Base-by-base conservation (phyloP, 345 rosid genomes). In the Euphorbia pulcherrima region DNA sequence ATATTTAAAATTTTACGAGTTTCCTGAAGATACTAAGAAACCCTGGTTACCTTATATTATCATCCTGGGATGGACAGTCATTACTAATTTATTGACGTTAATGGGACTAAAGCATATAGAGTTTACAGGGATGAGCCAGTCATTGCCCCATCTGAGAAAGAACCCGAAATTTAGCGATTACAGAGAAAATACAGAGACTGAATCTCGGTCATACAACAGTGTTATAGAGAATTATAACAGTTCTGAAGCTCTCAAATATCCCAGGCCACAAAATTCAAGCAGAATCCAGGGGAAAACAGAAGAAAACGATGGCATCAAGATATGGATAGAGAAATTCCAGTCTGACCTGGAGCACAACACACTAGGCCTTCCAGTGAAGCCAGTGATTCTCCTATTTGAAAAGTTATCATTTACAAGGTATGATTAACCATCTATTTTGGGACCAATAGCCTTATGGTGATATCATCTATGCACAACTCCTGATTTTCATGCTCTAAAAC, bases 351-450 rank as follows among this genome's bases (percentile, higher is more conserved):
- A 75, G 29, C 56, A 33, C 37, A 65, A 69, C 35, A 72, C 44
- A 35, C 61, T 72, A 26, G 72, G 69, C 54, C 57, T 79, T 60
- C 74, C 74, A 35, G 69, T 79, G 37, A 48, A 79, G 74, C 75
- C 70, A 57, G 66, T 66, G 50, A 72, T 65, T 65, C 71, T 75
- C 46, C 39, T 72, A 27, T 75, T 75, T 27, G 70, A 75, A 57
- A 37, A 66, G 52, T 47, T 79, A 27, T 65, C 80, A 65, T 79
- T 79, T 72, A 66, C 65, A 40, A 72, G 80, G 80, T 76, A n/a
- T 26, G 51, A 27, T 64, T 39, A 14, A 69, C 24, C 20, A 5
- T 40, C 55, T 54, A 54, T 55, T 29, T n/a, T 47, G 57, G 57
- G 47, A 57, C 28, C 52, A n/a, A 46, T n/a, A 68, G 2, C 21